Base-by-base conservation (phyloP, 75 land plant genomes). In the Cryptomeria japonica region DNA sequence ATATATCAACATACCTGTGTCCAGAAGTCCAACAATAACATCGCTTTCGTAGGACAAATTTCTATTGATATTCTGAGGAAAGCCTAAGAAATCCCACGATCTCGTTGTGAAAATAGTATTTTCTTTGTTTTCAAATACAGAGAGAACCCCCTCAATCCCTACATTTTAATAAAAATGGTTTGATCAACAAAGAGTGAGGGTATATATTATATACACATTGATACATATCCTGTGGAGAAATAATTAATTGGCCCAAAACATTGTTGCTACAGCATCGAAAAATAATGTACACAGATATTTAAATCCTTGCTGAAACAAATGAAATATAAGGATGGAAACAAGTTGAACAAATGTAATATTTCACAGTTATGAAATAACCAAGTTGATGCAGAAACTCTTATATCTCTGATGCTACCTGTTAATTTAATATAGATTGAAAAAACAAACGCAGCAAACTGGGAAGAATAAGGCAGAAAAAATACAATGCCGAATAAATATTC, bases 21-120 rank as follows among this genome's bases (percentile, higher is more conserved):
- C 95, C 0, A 96, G 6, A 0, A 92, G 58, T 11, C 92, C 97
- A 83, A 96, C 82, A 39, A 96, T 93, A 32, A 91, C 88, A 37
- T 92, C 88, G 10, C 83, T 87, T 79, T 86, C 78, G 83, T 89
- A 38, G 58, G 64, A 12, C 91, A 89, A n/a, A 72, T 61, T 77
- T 70, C 82, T 31, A 80, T 22, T 19, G 15, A 34, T 37, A n/a
- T 22, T 90, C 88, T 84, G 37, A 80, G 38, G 41, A 5, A 80
- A 84, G 86, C 72, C 84, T n/a, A 85, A 38, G 28, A 37, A 96
- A 91, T 89, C 93, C 95, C 89, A 96, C 61, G 91, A 95, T 88
- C 56, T 83, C 36, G 97, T 96, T 38, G 97, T 96, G 84, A 91
- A 91, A 55, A 93, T 90, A 36, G 19, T 68, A 9, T 86, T 80